Evolutionary conservation across 345 rosid species (phyloP), one percentile per base, ranked within the genome.

Genomic region (Erucastrum elatum): DNA sequence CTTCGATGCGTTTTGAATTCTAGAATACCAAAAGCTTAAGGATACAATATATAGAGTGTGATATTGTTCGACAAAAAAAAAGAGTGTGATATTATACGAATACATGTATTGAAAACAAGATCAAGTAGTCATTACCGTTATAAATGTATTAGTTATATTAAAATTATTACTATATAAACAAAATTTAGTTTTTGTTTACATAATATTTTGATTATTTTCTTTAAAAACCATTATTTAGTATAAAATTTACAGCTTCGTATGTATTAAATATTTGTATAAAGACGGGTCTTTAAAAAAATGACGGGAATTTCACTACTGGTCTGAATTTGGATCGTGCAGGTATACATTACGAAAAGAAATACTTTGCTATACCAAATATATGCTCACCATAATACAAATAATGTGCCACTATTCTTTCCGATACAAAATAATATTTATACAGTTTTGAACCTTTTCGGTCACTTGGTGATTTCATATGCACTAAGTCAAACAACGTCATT

Each of bases 401-500:
- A 44, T 25, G 30, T 58, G 35, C 35, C 16, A 61, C n/a, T 12
- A 29, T 12, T 6, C 41, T 31, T 33, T 64, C 27, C 44, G 7
- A 33, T 33, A 64, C 68, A 16, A 33, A 63, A 6, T 31, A 15
- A 63, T 64, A 15, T 63, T 63, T n/a, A 62, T 62, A 30, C 39
- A 64, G 12, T 34, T 64, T 33, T 10, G 8, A 35, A 16, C 29
- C 68, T 64, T 34, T 64, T 17, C 21, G n/a, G 31, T 72, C 39
- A 65, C 58, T 53, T 75, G 41, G 41, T 63, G 67, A 63, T 63
- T 63, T 63, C 72, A 35, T 56, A 75, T 9, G 73, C 58, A 58
- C 21, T 1, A 30, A 62, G 60, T 67, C 72, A 66, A 67, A 59
- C 58, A 39, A 29, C 46, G 66, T 11, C 72, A 66, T 56, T 75